Evolutionary conservation across 306 rosid species (phyloP).

Genomic region (Ziziphus jujuba): DNA sequence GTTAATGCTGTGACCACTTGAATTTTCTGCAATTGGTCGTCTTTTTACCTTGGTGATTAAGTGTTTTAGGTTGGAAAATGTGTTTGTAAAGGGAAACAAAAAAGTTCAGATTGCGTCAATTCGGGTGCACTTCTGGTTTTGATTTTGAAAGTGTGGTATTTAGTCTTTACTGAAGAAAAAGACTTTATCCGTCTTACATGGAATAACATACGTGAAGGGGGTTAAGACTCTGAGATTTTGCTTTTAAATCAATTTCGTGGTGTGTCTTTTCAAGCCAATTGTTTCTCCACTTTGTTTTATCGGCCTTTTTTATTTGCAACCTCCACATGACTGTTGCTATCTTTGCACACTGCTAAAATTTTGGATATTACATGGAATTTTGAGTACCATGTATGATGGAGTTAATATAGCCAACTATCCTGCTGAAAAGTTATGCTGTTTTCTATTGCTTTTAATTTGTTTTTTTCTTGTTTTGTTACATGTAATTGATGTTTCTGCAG

Average conservation of each 20-base stretch:
- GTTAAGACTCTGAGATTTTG: too few relatives aligned
- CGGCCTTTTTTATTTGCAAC: not conserved
- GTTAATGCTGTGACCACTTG: not conserved
- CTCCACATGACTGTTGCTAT: constrained; percentile 6
- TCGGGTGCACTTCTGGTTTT: not conserved
- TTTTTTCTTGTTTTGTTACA: constrained; percentile 19
- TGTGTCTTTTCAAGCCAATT: too few relatives aligned
- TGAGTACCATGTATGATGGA: not conserved
- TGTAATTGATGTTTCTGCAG: constrained; percentile 36
- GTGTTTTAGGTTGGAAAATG: not conserved
- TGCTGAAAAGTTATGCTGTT: constrained; percentile 3
- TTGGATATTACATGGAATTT: not conserved
- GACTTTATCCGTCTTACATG: too few relatives aligned
- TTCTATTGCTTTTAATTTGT: not conserved
- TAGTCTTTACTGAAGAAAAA: too few relatives aligned
- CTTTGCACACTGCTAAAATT: not conserved
- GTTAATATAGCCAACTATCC: not conserved
- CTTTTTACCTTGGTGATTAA: not conserved
- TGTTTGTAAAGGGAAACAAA: not conserved
- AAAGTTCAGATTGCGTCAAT: not conserved
- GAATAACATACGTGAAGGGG: too few relatives aligned
- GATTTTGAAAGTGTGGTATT: not conserved
- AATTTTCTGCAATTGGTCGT: not conserved
- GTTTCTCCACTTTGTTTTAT: too few relatives aligned
- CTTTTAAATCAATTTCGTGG: too few relatives aligned